Base-by-base conservation (phyloP, 768 basidiomycete species). In the Boletus edulis region DNA sequence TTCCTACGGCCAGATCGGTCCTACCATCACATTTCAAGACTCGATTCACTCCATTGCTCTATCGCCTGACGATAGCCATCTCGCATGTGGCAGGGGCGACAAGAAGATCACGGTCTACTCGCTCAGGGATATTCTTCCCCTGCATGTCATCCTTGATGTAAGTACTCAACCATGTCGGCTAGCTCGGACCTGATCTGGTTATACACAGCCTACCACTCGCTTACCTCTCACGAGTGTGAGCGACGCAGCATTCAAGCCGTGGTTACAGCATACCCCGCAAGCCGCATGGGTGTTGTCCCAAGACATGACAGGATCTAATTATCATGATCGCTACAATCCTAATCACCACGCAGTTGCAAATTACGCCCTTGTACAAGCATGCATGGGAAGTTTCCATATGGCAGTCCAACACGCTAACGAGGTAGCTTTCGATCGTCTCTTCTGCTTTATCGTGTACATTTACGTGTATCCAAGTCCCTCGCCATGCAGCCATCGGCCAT, bases 171-270 rank as follows among this genome's bases (percentile, higher is more conserved):
- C 20, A n/a, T 20, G 7, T 18, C 20, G 14, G 13, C 8, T 2
- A 10, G 3, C 29, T 22, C 5, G 13, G 4, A 32, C 12, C 8
- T 40, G 46, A 32, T 18, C 48, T 51, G 10, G 31, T 8, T 54
- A 3, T 39, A 24, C 18, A 2, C 35, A 54, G 46, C 31, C 45
- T 8, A 15, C 41, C 18, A 41, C 49, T 50, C 44, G 24, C 15
- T 42, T 54, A 2, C 59, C 46, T 6, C 49, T 59, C 13, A 34
- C 59, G 44, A 40, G 40, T 2, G 22, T 60, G 7, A 51, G 10
- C 14, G 2, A 15, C 1, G 20, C 40, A 0, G 8, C 8, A 3
- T 51, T 60, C 42, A 27, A 48, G 10, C 4, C n/a, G 4, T 60
- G 59, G 59, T 13, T 37, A 12, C 14, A 15, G 35, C 35, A 37